Base-by-base conservation (phyloP, 148 eudicot species). In the Polygonum maritimum region DNA sequence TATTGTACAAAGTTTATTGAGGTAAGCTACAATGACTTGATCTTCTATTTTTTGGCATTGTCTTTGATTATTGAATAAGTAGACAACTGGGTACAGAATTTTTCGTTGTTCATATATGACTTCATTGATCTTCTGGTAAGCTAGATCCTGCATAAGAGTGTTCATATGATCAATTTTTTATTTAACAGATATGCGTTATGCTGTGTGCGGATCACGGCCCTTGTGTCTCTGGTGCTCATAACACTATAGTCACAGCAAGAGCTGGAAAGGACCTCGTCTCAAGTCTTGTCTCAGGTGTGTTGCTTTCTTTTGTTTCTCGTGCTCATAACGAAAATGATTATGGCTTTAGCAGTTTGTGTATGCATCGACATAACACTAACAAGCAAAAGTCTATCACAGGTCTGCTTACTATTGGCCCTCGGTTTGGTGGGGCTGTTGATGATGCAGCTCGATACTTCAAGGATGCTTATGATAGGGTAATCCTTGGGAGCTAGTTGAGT, bases 121-220 rank as follows among this genome's bases (percentile, higher is more conserved):
- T 60, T 35, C 36, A 9, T 9, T 48, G 22, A 21, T 35, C 76
- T 31, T 75, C 49, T 4, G 21, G 36, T n/a, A 21, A 35, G 16
- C 21, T 69, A 22, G 69, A 51, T 47, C 48, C 15, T 60, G 16
- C 12, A 57, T 57, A 7, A 21, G 55, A n/a, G 11, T 22, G 21
- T 57, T 57, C 0, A 22, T 18, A 40, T 51, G 75, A 21, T 6
- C 18, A 22, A 54, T 4, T 48, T 51, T 4, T 75, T 15, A 51
- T 52, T 54, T 71, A 40, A 73, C 89, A 95, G 98, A 95, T 95
- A 26, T 92, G 98, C 75, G 74, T 95, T 75, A 92, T 95, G 97
- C 62, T 95, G 80, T 95, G 98, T 86, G 98, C 98, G 67, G 98
- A 95, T 83, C 96, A 95, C 78, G 98, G 98, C 79, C 98, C 98